A percentile compares a stretch with the other conserved stretches of the same genome.
Evolutionary conservation across 805 yeast genomes (phyloP).

Genomic region (Candida piceae): DNA sequence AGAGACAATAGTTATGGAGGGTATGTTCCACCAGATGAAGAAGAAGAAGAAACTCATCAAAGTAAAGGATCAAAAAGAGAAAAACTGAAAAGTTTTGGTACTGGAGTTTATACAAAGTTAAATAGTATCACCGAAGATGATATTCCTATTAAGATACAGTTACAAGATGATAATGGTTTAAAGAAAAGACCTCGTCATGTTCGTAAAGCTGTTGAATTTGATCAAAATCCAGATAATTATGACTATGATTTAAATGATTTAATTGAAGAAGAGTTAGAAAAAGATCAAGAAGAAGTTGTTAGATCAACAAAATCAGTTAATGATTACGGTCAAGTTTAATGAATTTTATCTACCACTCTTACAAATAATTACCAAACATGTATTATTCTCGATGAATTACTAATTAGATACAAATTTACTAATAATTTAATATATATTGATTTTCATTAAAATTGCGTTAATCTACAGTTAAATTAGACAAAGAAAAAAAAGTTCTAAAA

Average conservation of each 20-base stretch:
- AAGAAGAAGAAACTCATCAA: constrained; percentile 7
- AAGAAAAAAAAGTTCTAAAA: too few relatives aligned
- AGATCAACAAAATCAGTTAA: background rate
- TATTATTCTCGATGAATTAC: too few relatives aligned
- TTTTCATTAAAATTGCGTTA: too few relatives aligned
- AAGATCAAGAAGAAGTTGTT: constrained; percentile 17
- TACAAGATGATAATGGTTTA: constrained; percentile 15
- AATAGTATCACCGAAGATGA: constrained; percentile 23
- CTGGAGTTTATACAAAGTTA: constrained; percentile 23
- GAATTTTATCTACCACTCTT: background rate
- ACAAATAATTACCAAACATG: too few relatives aligned
- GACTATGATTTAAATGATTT: constrained; percentile 46
- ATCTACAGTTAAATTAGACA: too few relatives aligned
- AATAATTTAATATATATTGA: too few relatives aligned
- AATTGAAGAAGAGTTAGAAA: constrained; percentile 31
- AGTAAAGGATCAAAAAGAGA: background rate
- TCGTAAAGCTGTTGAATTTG: constrained; percentile 3
- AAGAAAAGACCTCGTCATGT: constrained; percentile 14
- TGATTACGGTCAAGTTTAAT: constrained; percentile 5
- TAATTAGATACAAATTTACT: too few relatives aligned
- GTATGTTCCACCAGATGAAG: constrained; percentile 31
- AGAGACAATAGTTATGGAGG: constrained; percentile 8
- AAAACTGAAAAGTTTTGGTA: constrained; percentile 11
- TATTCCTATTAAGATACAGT: constrained; percentile 25
- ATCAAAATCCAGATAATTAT: constrained; percentile 37